phyloP scores from a whole-genome alignment of 257 asterid species.

The Ilex asprella region DNA sequence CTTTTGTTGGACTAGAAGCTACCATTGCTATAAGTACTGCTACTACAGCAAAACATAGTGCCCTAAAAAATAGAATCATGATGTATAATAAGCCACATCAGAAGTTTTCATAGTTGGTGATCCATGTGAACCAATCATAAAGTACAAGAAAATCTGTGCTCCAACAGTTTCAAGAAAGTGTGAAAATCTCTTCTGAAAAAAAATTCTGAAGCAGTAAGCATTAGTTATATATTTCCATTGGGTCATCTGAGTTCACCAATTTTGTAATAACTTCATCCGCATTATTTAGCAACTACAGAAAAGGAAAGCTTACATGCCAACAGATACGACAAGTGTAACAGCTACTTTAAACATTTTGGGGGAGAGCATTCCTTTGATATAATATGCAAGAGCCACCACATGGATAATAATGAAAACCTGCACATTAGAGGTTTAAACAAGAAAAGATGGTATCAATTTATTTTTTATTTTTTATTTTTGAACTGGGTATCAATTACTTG shows the following conservation, averaged over 20 bases:
- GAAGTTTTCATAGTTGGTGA: background rate
- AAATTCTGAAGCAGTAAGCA: no score
- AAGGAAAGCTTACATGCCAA: conserved; percentile 69
- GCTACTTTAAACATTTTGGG: conserved; percentile 97
- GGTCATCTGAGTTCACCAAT: no score
- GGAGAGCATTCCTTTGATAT: conserved; percentile 87
- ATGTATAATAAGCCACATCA: conserved; percentile 1
- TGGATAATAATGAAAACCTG: conserved; percentile 92
- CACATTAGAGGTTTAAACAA: conserved; percentile 16
- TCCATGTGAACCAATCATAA: background rate
- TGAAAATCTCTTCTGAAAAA: no score
- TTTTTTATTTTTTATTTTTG: background rate
- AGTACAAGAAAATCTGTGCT: no score
- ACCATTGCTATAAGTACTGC: conserved; percentile 82
- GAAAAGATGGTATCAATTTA: conserved; percentile 7
- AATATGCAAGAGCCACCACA: conserved; percentile 88
- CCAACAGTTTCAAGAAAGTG: no score
- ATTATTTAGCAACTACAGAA: no score
- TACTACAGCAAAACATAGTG: conserved; percentile 60
- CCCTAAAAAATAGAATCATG: conserved; percentile 41
- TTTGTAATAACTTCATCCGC: no score
- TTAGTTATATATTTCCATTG: no score
- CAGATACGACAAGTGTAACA: conserved; percentile 76
- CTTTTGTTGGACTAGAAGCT: conserved; percentile 98
- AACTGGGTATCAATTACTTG: conserved; percentile 4